Evolutionary conservation across 73 alveolate genomes (phyloP), one percentile per base, ranked within the genome.

Genomic region (Paramecium primaurelia): DNA sequence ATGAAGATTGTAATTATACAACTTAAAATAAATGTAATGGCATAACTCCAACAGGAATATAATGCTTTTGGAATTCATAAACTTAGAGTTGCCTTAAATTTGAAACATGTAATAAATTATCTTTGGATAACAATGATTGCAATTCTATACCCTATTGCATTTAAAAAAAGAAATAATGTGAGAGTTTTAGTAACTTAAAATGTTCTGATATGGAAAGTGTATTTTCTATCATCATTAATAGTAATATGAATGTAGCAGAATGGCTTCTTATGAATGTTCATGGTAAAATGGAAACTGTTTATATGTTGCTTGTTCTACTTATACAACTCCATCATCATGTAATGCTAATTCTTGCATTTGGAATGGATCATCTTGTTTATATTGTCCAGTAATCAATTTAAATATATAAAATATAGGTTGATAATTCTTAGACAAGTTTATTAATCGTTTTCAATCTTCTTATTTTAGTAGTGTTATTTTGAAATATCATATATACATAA

Each of bases 21-120:
- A 16, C 68, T 4, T 20, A 34, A 37, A 22, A 34, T n/a, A 36
- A 73, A 12, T 73, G 87, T 38, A 34, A 34, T 16, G 87, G 87
- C 0, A 73, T 73, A 0, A 73, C 87, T 37, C 87, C 87, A 2
- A 22, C 60, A 16, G 87, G 87, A 37, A 73, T 73, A 30, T 73
- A 73, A 73, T 73, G 87, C 18, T 73, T 73, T 73, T 73, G 87
- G 87, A 73, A 73, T 37, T 38, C 18, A 1, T 9, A 73, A 30
- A 36, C 87, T 14, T 16, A 73, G 32, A 40, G 34, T 9, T 73
- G 87, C n/a, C 6, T 73, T 73, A 34, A 34, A 73, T 73, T 36
- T 73, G 14, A 73, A 73, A 73, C 60, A 8, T 73, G 87, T 28
- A 73, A 73, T 73, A 32, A 38, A 73, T 73, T 73, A 44, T 40